Base-by-base conservation (phyloP, 176 grass and related monocot species). In the Zoysia japonica region DNA sequence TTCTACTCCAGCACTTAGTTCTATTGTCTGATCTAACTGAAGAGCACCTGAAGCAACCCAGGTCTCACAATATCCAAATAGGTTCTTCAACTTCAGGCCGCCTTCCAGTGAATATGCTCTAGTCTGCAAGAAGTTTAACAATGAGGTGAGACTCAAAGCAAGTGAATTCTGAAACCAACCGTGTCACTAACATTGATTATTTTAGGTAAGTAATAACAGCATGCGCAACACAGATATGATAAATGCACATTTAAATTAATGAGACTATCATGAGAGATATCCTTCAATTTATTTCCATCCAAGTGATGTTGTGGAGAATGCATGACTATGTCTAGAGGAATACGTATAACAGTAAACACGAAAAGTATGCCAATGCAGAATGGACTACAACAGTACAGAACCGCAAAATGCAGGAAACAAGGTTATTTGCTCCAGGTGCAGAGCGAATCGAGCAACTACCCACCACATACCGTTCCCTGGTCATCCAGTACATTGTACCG, bases 61-160 rank as follows among this genome's bases (percentile, higher is more conserved):
- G 51, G 89, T 91, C 17, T 93, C 92, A 63, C 87, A 93, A 72
- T 86, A 91, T 70, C 92, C 96, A 74, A 99, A 86, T 15, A 99
- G 79, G 55, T 99, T 99, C 84, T 95, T 99, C 15, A 95, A 84
- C 79, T 94, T 99, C 66, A 95, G 20, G 50, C 88, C 89, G 78
- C 90, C 90, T 91, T 95, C 84, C 70, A 98, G 72, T 35, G 84
- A 91, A 71, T 76, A 90, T 69, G 92, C 85, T 82, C 90, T 84
- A 48, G 86, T 67, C 96, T 99, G 78, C 78, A 70, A 41, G 37
- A 75, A 12, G 46, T 86, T 7, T 51, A 49, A 69, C 15, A 37
- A 53, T 1, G 7, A 19, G 40, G 81, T 74, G 67, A 35, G 47
- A 72, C 17, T 20, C 13, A 45, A 48, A 45, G 37, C 62, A 60